These are phyloP conservation scores for Scheffersomyces ergatensis DNA, from an alignment of 805 yeast species.

Conservation along the genomic window DNA sequence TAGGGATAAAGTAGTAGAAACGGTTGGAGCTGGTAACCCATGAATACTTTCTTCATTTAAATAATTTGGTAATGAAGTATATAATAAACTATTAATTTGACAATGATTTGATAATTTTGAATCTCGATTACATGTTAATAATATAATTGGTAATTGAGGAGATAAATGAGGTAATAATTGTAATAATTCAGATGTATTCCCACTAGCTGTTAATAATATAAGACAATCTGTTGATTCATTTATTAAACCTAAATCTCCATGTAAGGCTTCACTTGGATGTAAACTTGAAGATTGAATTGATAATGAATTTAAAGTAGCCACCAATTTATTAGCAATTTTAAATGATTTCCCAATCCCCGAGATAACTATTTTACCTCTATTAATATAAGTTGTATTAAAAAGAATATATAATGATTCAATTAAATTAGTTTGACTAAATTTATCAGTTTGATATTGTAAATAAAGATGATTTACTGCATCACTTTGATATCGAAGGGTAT, in stretches of 20 bases:
- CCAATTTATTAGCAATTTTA: constrained; percentile 74
- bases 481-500: constrained; percentile 45
- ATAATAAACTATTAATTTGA: constrained; percentile 50
- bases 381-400: constrained; percentile 16
- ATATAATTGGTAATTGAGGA: constrained; percentile 48
- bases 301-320: constrained; percentile 80
- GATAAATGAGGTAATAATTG: constrained; percentile 59
- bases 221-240: constrained; percentile 52
- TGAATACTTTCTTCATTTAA: constrained; percentile 62
- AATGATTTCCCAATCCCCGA: constrained; percentile 85
- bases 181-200: constrained; percentile 76
- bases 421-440: constrained; percentile 45
- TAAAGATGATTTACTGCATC: constrained; percentile 46
- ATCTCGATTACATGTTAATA: constrained; percentile 61
- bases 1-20: constrained; percentile 74
- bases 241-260: constrained; percentile 82
- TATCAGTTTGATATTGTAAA: constrained; percentile 43
- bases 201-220: constrained; percentile 73
- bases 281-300: constrained; percentile 64
- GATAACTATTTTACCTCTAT: constrained; percentile 65
- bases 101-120: constrained; percentile 54
- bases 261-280: constrained; percentile 87
- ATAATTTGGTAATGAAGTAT: constrained; percentile 58
- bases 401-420: constrained; percentile 42
- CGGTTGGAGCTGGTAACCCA: constrained; percentile 86